Base-by-base conservation (phyloP, 2,329 filamentous ascomycete species). In the Colletotrichum theobromicola region DNA sequence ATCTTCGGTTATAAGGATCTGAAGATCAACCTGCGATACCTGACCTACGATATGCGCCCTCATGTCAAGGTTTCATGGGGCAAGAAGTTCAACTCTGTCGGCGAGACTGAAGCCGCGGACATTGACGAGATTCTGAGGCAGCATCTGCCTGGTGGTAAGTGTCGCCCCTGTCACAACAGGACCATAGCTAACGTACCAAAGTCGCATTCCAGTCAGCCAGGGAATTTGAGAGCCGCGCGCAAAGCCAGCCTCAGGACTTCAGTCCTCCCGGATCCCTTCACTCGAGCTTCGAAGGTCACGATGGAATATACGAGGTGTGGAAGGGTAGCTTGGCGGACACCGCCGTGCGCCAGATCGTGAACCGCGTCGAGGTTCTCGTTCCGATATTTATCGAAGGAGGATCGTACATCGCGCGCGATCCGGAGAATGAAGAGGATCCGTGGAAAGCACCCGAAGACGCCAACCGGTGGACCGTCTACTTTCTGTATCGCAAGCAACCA, bases 371-470 rank as follows among this genome's bases (percentile, higher is more conserved):
- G 84, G 91, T 98, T 70, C 87, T 98, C 42, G 91, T 96, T 7
- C 92, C 95, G 18, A 88, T 98, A 74, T 97, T 95, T 82, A 98
- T 99, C 76, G 97, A 99, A 83, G 97, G 95, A 32, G 97, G 96
- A n/a, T 94, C 92, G 6, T 91, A 91, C 46, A 92, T 98, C 60
- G 90, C 86, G 12, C 80, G 86, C 42, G 82, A 86, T 34, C 79
- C 78, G 2, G 83, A 88, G 6, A 84, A 84, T 5, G 83, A 87
- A 3, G 83, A 87, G 4, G 74, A 77, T 24, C 71, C 76, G 8
- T 77, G 74, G 74, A 77, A 75, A 58, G 30, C 42, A 4, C 74
- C 75, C n/a, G 74, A 72, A 13, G 93, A 96, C 76, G 93, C 92
- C 24, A 91, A 95, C 75, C 91, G 96, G 79, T 99, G 97, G 97